Conservation (phyloP, 2,329 filamentous ascomycete species). For the Nothomitra cinnamomea region DNA sequence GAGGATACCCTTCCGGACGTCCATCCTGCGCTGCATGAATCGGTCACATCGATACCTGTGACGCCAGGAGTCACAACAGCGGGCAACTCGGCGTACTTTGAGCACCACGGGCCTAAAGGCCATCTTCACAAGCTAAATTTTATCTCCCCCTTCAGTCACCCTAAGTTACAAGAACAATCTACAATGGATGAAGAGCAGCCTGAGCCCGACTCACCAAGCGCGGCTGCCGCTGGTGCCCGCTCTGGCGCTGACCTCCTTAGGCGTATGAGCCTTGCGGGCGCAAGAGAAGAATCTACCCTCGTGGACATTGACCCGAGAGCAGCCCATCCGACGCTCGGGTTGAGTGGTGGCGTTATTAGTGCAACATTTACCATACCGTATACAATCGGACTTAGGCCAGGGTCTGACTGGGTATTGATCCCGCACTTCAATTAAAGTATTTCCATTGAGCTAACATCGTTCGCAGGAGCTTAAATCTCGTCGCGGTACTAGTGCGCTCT, state of each 20-base stretch:
- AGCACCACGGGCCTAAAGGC: constrained; percentile 8
- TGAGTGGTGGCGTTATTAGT: constrained; percentile 46
- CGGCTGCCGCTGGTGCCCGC: not conserved
- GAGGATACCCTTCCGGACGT: constrained; percentile 4
- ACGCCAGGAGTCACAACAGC: constrained; percentile 23
- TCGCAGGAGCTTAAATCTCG: constrained; percentile 55
- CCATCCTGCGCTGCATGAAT: constrained; percentile 23
- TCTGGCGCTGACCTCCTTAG: constrained; percentile 27
- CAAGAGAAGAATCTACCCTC: constrained; percentile 15
- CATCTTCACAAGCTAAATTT: constrained; percentile 22
- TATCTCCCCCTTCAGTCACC: constrained; percentile 15
- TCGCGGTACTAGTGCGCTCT: constrained; percentile 77
- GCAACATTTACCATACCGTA: constrained; percentile 47
- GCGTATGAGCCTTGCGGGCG: constrained; percentile 30
- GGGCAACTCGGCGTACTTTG: constrained; percentile 22
- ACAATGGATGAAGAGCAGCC: not conserved
- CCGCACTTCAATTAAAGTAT: not conserved
- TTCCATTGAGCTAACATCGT: constrained; percentile 3
- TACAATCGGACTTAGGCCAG: constrained; percentile 34
- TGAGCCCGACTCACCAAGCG: not conserved
- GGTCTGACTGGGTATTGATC: constrained; percentile 39
- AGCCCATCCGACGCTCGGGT: constrained; percentile 37
- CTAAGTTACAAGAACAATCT: constrained; percentile 1
- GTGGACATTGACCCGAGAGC: constrained; percentile 32
- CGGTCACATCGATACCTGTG: constrained; percentile 24